Evolutionary conservation across 208 protist genomes (phyloP), one percentile per base, ranked within the genome.

Genomic region (Trypanosoma lewisi): DNA sequence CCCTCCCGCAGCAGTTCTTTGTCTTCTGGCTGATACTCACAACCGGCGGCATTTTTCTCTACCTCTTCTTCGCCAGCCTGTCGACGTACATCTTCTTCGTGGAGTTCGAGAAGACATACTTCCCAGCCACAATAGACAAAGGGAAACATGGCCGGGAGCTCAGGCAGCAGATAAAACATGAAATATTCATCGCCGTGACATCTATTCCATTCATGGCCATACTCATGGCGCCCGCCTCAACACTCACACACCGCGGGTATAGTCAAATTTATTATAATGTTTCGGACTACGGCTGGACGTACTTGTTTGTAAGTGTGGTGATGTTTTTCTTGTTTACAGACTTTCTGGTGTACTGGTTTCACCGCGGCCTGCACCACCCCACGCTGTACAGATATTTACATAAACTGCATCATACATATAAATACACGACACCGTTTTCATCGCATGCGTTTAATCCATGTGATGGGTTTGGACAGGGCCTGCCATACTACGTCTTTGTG

Each of bases 281-380:
- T 14, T 55, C 78, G 25, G 90, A 93, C 56, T 91, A 94, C 69
- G 89, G 88, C 27, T 81, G 71, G 73, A 12, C 48, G 2, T 94
- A 91, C 71, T 67, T 96, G 34, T 27, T 83, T n/a, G 16, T 91
- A 25, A 84, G 74, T 47, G 73, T 73, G 9, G 5, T 96, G 14
- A 30, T 81, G 33, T 97, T 97, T 67, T 84, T 97, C 47, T 33
- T 85, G 36, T 97, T 97, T 75, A 96, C 91, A 30, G 96, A 98
- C 78, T 93, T 87, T 49, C 75, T 86, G 75, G 93, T 97, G 63
- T 98, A 98, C 80, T 97, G 91, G 88, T 93, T 97, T 63, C 96
- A 98, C 73, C 83, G 96, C 19, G 80, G 79, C n/a, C 72, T 97
- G 44, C 94, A 97, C 77, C 82, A 89, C 68, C 88, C 86, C 21